A percentile compares a stretch with the other conserved stretches of the same genome.
Evolutionary conservation across 139 green algal species (phyloP).

Genomic region (Chlamydomonas schloesseri): DNA sequence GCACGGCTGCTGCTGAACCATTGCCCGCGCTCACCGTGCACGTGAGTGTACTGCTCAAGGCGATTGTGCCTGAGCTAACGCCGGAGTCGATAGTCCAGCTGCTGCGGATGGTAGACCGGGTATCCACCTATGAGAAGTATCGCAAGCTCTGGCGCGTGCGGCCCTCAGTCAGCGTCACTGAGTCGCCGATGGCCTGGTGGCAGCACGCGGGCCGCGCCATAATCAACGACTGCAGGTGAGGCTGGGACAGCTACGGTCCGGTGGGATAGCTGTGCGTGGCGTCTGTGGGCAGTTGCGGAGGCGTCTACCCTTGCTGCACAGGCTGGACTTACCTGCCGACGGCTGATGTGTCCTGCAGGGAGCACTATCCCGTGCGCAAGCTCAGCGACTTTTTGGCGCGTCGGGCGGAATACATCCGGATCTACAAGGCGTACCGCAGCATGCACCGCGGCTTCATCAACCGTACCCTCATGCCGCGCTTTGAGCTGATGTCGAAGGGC

Average conservation of each 20-base stretch:
- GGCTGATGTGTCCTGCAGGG: conserved; percentile 2
- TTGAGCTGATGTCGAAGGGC: no score
- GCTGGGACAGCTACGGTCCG: no score
- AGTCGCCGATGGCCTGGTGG: conserved; percentile 60
- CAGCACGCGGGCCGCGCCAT: conserved; percentile 58
- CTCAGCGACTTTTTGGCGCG: conserved; percentile 35
- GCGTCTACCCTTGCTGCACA: no score
- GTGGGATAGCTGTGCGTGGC: no score
- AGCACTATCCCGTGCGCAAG: conserved; percentile 49
- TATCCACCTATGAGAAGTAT: conserved; percentile 48
- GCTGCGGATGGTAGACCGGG: conserved; percentile 43
- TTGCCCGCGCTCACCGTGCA: background rate
- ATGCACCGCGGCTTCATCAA: conserved; percentile 13
- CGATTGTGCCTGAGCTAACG: conserved; percentile 42
- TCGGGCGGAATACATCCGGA: conserved; percentile 40
- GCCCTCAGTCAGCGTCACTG: conserved; percentile 12
- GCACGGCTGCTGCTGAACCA: background rate
- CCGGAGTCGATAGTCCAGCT: conserved; percentile 16
- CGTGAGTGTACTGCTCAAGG: conserved; percentile 34
- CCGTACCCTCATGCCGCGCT: background rate
- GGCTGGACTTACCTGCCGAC: no score
- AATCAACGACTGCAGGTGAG: conserved; percentile 53
- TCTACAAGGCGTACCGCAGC: conserved; percentile 47
- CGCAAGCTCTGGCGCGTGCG: conserved; percentile 35
- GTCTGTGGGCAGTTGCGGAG: no score